phyloP scores from a whole-genome alignment of 1,139 yeast species.

The Torulaspora globosa region DNA sequence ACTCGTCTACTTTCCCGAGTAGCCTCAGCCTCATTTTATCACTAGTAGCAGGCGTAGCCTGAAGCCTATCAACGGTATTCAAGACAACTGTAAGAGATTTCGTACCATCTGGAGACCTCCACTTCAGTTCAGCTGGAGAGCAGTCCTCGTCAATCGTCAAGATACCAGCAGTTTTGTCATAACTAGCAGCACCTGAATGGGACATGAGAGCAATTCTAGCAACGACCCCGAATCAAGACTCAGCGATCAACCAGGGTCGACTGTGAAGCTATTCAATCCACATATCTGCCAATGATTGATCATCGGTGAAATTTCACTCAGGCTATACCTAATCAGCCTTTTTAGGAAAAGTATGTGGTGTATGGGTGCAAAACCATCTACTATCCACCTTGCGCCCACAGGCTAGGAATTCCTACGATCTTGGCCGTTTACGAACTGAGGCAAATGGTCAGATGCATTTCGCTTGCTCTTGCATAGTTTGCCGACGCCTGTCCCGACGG shows the following conservation, averaged over 20 bases:
- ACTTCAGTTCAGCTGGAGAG: constrained; percentile 58
- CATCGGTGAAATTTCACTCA: not conserved
- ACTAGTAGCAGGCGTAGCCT: constrained; percentile 68
- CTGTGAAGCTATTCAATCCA: not conserved
- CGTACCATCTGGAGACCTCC: constrained; percentile 67
- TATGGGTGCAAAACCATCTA: not conserved
- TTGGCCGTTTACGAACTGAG: too few species aligned
- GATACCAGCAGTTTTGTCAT: constrained; percentile 65
- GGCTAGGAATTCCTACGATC: too few species aligned
- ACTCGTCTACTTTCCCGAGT: constrained; percentile 41
- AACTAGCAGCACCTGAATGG: constrained; percentile 62
- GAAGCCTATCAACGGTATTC: constrained; percentile 54
- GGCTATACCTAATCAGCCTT: not conserved
- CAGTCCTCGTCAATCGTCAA: constrained; percentile 61
- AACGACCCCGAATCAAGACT: not conserved
- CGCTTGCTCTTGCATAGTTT: not conserved
- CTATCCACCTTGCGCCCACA: too few species aligned
- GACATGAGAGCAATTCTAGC: constrained; percentile 26
- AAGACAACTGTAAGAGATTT: constrained; percentile 46
- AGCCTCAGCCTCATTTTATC: constrained; percentile 69
- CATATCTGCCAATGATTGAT: not conserved
- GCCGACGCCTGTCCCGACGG: not conserved
- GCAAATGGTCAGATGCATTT: not conserved
- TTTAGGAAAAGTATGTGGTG: not conserved
- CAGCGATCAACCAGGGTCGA: not conserved